phyloP scores from a whole-genome alignment of 352 stramenopile genomes.

The Phytopythium helicoides region DNA sequence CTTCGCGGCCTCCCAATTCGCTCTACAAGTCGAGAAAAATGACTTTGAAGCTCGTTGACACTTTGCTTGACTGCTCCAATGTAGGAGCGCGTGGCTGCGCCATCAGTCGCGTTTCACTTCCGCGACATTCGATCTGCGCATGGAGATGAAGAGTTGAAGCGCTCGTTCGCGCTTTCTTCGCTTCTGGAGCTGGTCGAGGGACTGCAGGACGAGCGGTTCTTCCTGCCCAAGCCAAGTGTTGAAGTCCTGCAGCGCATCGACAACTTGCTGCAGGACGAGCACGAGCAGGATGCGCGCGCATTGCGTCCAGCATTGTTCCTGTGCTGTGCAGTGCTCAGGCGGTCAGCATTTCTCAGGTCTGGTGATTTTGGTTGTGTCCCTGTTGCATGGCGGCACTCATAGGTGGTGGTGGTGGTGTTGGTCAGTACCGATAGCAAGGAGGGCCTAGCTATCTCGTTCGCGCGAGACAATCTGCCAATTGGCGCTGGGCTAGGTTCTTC shows the following conservation, averaged over 20 bases:
- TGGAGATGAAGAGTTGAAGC: slow-evolving; percentile 26
- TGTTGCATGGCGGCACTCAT: too few relatives aligned
- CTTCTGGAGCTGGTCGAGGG: slow-evolving; percentile 34
- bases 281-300: slow-evolving; percentile 36
- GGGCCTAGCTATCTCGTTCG: slow-evolving; percentile 46
- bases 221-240: slow-evolving; percentile 41
- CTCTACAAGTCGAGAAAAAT: too few relatives aligned
- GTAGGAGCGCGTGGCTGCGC: too few relatives aligned
- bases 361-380: too few relatives aligned
- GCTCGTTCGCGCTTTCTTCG: slow-evolving; percentile 26
- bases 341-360: slow-evolving; percentile 27
- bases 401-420: neutral
- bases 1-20: neutral
- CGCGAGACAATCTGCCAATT: slow-evolving; percentile 64
- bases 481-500: slow-evolving; percentile 91
- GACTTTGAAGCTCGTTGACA: too few relatives aligned
- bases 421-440: slow-evolving; percentile 11
- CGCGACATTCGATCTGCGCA: slow-evolving; percentile 42
- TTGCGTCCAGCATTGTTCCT: slow-evolving; percentile 61
- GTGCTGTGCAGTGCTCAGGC: slow-evolving; percentile 50
- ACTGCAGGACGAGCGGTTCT: slow-evolving; percentile 38
- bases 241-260: slow-evolving; percentile 50
- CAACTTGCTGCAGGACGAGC: slow-evolving; percentile 37
- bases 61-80: too few relatives aligned
- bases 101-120: slow-evolving; percentile 48